These are phyloP conservation scores for Mycena haematopus DNA, from an alignment of 768 basidiomycete species.

Conservation along the genomic window DNA sequence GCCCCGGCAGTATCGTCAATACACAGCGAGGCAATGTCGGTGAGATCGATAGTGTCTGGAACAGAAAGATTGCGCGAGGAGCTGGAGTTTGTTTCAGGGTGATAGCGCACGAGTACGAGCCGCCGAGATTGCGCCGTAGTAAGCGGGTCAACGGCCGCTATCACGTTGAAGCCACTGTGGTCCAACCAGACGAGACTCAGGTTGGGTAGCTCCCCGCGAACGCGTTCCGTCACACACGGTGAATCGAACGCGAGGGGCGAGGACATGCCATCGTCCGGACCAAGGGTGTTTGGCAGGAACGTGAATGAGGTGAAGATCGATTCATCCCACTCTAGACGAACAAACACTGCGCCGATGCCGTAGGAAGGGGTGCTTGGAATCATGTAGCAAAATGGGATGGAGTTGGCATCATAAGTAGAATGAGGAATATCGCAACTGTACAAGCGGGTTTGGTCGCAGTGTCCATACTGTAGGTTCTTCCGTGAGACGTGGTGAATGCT, in stretches of 20 bases:
- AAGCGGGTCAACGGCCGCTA: background rate
- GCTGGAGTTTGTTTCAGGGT: conserved; percentile 3
- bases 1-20: conserved; percentile 23
- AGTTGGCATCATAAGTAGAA: background rate
- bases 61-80: conserved; percentile 10
- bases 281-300: conserved; percentile 17
- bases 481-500: conserved; percentile 24
- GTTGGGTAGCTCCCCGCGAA: background rate
- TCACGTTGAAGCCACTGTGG: conserved; percentile 23
- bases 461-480: background rate
- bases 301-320: background rate
- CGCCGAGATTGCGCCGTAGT: background rate
- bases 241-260: conserved; percentile 20
- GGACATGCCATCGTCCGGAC: conserved; percentile 6
- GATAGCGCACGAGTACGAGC: conserved; percentile 25
- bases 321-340: background rate
- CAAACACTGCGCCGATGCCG: conserved; percentile 20
- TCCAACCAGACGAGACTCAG: conserved; percentile 19
- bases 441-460: background rate
- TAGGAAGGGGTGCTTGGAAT: conserved; percentile 19
- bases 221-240: background rate
- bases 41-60: conserved; percentile 3
- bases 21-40: background rate
- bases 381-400: background rate
- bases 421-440: background rate